Conservation (phyloP, 257 asterid genomes). For the Gynochthodes officinalis region DNA sequence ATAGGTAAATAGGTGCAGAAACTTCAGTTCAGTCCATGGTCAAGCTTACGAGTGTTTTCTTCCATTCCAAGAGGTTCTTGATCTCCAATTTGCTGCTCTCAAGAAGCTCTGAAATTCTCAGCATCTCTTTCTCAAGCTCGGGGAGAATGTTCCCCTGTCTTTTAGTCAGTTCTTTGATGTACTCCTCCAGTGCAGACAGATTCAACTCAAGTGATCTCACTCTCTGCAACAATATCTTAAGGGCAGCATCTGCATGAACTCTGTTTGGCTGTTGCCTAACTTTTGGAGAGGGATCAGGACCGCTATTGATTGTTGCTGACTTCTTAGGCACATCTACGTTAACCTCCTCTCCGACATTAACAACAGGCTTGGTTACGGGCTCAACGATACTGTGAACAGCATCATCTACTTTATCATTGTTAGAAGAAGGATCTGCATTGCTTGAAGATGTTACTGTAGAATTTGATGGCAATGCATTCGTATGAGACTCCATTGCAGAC, state of each 20-base stretch:
- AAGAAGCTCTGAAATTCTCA: slow-evolving; percentile 48
- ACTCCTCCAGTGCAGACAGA: slow-evolving; percentile 80
- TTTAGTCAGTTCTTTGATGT: slow-evolving; percentile 69
- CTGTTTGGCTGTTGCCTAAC: slow-evolving; percentile 58
- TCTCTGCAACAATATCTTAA: slow-evolving; percentile 84
- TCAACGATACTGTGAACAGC: slow-evolving; percentile 28
- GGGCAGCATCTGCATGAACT: slow-evolving; percentile 85
- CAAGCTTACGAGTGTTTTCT: slow-evolving; percentile 52
- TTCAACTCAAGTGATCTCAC: slow-evolving; percentile 83
- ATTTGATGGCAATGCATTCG: slow-evolving; percentile 37
- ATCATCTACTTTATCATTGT: slow-evolving; percentile 31
- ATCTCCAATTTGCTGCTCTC: slow-evolving; percentile 72
- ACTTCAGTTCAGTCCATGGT: neutral
- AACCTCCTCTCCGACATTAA: slow-evolving; percentile 38
- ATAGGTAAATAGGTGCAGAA: slow-evolving; percentile 10
- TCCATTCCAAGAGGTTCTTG: slow-evolving; percentile 75
- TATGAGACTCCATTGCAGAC: slow-evolving; percentile 50
- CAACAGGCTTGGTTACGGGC: slow-evolving; percentile 31
- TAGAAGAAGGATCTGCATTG: slow-evolving; percentile 37
- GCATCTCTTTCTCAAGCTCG: slow-evolving; percentile 64
- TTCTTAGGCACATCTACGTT: slow-evolving; percentile 37
- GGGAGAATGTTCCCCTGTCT: slow-evolving; percentile 73
- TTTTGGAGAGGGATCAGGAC: slow-evolving; percentile 45
- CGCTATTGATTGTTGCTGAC: slow-evolving; percentile 24
- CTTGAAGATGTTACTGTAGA: slow-evolving; percentile 40